Base-by-base conservation (phyloP, 2,329 filamentous ascomycete species). In the Hawksworthiomyces lignivorus region DNA sequence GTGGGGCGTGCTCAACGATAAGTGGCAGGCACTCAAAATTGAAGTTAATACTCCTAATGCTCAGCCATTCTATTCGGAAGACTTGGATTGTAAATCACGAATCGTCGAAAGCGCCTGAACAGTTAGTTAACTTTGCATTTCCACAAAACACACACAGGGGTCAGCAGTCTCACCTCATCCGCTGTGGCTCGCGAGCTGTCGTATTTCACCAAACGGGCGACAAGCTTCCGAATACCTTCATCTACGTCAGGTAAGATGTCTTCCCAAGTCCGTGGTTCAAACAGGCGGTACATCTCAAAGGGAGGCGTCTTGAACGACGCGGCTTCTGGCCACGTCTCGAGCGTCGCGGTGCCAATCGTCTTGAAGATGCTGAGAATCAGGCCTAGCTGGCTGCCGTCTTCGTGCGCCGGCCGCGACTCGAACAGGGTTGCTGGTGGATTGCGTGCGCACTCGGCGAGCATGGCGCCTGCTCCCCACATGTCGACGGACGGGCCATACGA, bases 311-410 rank as follows among this genome's bases (percentile, higher is more conserved):
- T 69, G 54, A 94, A 83, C 1, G 56, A 56, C 10, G 63, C 63
- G 5, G 86, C 84, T 61, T 89, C 87, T 3, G 92, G 92, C 92
- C 92, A 98, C 0, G 69, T 78, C 39, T 81, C 68, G n/a, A 71
- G 62, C 33, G 83, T 84, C 0, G 92, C 92, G 1, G 89, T 96
- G 1, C 94, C 94, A 7, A 98, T 62, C 1, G 83, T 94, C 62
- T 85, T 82, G 64, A 98, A 97, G 27, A 97, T 90, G 55, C 87
- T 95, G 40, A 89, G 73, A 43, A 98, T 90, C 38, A 98, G 69
- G 0, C 87, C 85, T 29, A 98, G 70, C 62, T 98, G 92, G 56
- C 86, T 97, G 0, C 94, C 92, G 38, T 97, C 73, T 52, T 94
- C 87, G 46, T 76, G 69, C 0, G 66, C 69, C 3, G 72, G 60